Conservation (phyloP, 2,329 filamentous ascomycete genomes). For the Aspergillus terreus region DNA sequence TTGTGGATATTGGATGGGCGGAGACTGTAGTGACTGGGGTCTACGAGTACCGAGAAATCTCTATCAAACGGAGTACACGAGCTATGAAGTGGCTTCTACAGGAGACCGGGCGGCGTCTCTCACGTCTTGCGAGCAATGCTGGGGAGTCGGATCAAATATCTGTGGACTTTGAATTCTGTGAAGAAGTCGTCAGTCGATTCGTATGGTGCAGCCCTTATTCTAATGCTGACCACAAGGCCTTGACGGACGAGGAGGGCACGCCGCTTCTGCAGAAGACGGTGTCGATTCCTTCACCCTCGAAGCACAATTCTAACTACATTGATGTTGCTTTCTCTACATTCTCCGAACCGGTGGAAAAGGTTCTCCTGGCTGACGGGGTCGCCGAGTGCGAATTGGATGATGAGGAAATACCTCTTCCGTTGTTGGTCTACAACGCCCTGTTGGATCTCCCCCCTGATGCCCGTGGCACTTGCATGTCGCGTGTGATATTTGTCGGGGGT, state of each 20-base stretch:
- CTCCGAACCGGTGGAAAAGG: conserved; percentile 69
- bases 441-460: conserved; percentile 76
- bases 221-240: conserved; percentile 4
- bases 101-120: conserved; percentile 55
- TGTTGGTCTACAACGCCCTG: conserved; percentile 72
- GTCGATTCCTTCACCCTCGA: conserved; percentile 43
- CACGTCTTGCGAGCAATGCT: conserved; percentile 16
- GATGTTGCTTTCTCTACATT: conserved; percentile 67
- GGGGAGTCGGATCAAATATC: conserved; percentile 37
- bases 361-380: conserved; percentile 63
- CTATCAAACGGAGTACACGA: conserved; percentile 65
- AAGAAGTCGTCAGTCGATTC: conserved; percentile 71
- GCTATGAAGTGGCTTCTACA: conserved; percentile 70
- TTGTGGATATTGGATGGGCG: conserved; percentile 89
- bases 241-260: not conserved
- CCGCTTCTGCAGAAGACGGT: conserved; percentile 32
- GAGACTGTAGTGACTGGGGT: conserved; percentile 83
- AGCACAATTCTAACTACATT: conserved; percentile 42
- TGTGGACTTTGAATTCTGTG: conserved; percentile 72
- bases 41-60: conserved; percentile 85
- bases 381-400: conserved; percentile 68
- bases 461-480: conserved; percentile 79
- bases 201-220: conserved; percentile 64
- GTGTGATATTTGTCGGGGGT: conserved; percentile 81
- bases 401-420: conserved; percentile 74